Percentiles rank a stretch among this genome's conserved stretches.
These are phyloP conservation scores for Coemansia sp. DNA, from an alignment of 371 early-diverging fungal genomes.

Conservation along the genomic window DNA sequence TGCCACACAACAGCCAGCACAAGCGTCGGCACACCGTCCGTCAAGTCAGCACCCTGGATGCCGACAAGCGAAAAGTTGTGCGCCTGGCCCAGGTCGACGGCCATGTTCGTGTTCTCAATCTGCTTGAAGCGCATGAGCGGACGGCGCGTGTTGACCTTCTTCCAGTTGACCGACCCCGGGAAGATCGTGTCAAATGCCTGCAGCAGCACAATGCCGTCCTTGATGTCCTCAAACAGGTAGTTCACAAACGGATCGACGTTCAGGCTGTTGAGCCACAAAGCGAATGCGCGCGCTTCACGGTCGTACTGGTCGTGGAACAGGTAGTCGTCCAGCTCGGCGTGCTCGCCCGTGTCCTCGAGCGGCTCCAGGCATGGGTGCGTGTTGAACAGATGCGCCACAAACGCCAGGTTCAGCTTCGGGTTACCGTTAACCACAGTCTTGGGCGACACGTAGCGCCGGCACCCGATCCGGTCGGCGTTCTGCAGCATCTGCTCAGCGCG, in stretches of 20 bases:
- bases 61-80: slow-evolving; percentile 88
- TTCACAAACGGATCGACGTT: slow-evolving; percentile 93
- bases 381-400: slow-evolving; percentile 94
- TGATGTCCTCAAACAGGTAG: slow-evolving; percentile 94
- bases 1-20: slow-evolving; percentile 93
- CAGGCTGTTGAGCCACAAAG: slow-evolving; percentile 93
- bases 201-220: slow-evolving; percentile 89
- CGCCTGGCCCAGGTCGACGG: slow-evolving; percentile 81
- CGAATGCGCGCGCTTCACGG: slow-evolving; percentile 95
- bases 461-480: slow-evolving; percentile 90
- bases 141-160: slow-evolving; percentile 65
- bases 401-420: slow-evolving; percentile 93
- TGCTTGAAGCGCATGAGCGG: slow-evolving; percentile 87
- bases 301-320: slow-evolving; percentile 82
- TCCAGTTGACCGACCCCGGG: slow-evolving; percentile 90
- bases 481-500: slow-evolving; percentile 86
- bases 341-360: slow-evolving; percentile 76
- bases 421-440: slow-evolving; percentile 93
- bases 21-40: slow-evolving; percentile 84
- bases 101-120: slow-evolving; percentile 95
- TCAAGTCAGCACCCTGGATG: slow-evolving; percentile 93
- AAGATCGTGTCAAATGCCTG: slow-evolving; percentile 92
- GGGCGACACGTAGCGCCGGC: slow-evolving; percentile 91
- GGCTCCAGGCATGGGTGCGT: slow-evolving; percentile 91
- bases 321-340: slow-evolving; percentile 80